Evolutionary conservation across 495 filamentous ascomycete species (phyloP).

Genomic region (Hypoxylon rickii): DNA sequence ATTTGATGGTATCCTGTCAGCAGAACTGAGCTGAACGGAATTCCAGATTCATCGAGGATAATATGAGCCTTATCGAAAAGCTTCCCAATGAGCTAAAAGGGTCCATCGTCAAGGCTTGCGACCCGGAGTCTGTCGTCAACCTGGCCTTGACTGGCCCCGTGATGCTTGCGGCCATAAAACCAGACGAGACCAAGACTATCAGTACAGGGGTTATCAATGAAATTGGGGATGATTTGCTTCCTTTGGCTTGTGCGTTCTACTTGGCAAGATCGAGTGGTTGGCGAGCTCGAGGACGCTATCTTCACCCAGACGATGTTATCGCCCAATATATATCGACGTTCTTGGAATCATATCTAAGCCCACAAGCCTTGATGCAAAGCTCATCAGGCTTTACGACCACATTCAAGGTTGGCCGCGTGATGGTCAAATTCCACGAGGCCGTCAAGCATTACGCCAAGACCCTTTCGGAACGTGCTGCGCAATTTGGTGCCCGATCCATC

Average conservation of each 20-base stretch:
- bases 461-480: background rate
- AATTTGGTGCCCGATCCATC: background rate
- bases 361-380: background rate
- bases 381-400: background rate
- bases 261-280: background rate
- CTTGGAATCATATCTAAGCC: too few relatives aligned
- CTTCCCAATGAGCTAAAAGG: background rate
- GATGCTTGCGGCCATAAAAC: background rate
- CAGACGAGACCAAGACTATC: background rate
- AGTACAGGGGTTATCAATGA: background rate
- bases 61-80: background rate
- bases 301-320: too few relatives aligned
- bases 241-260: background rate
- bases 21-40: too few relatives aligned
- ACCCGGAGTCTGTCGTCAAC: background rate
- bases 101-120: background rate
- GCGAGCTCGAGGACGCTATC: background rate
- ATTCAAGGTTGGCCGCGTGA: background rate
- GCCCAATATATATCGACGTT: too few relatives aligned
- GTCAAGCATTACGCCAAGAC: background rate
- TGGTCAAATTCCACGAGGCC: background rate
- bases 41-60: too few relatives aligned
- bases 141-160: background rate
- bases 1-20: too few relatives aligned
- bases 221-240: background rate